These are phyloP conservation scores for Xylaria sp. DNA, from an alignment of 2,329 filamentous ascomycete species.

Conservation along the genomic window DNA sequence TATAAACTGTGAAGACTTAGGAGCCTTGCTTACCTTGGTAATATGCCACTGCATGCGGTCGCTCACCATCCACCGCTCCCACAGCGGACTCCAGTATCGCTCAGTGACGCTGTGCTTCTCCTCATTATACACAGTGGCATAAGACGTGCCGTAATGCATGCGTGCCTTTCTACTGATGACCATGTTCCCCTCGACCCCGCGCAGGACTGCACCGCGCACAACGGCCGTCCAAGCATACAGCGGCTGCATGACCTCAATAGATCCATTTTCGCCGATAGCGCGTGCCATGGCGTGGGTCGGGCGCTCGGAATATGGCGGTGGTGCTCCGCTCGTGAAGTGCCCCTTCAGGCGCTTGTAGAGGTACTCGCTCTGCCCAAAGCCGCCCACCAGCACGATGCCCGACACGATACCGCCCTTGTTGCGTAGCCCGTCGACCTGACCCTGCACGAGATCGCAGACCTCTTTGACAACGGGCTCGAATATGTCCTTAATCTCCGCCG, in stretches of 20 bases:
- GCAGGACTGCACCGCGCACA: constrained; percentile 78
- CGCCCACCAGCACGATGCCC: constrained; percentile 83
- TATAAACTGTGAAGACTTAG: constrained; percentile 1
- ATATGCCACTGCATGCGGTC: constrained; percentile 90
- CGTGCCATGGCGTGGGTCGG: constrained; percentile 71
- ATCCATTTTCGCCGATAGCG: constrained; percentile 59
- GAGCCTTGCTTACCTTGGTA: constrained; percentile 67
- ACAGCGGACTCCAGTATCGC: constrained; percentile 81
- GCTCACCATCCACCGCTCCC: constrained; percentile 85
- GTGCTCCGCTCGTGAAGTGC: constrained; percentile 70
- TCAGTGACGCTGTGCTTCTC: constrained; percentile 77
- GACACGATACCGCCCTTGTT: constrained; percentile 70
- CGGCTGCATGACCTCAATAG: constrained; percentile 83
- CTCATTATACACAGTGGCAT: constrained; percentile 83
- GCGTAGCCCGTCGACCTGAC: constrained; percentile 72
- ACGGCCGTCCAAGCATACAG: constrained; percentile 86
- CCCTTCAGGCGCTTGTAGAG: constrained; percentile 76
- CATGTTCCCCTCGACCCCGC: constrained; percentile 81
- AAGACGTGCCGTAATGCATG: constrained; percentile 83
- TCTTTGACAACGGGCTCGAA: constrained; percentile 80
- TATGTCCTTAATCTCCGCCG: constrained; percentile 75
- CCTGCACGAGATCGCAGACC: constrained; percentile 73
- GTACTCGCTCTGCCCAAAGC: constrained; percentile 83
- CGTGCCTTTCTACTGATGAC: constrained; percentile 78
- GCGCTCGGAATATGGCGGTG: constrained; percentile 73